phyloP scores from a whole-genome alignment of 768 basidiomycete genomes.

The Podaxis pistillaris region DNA sequence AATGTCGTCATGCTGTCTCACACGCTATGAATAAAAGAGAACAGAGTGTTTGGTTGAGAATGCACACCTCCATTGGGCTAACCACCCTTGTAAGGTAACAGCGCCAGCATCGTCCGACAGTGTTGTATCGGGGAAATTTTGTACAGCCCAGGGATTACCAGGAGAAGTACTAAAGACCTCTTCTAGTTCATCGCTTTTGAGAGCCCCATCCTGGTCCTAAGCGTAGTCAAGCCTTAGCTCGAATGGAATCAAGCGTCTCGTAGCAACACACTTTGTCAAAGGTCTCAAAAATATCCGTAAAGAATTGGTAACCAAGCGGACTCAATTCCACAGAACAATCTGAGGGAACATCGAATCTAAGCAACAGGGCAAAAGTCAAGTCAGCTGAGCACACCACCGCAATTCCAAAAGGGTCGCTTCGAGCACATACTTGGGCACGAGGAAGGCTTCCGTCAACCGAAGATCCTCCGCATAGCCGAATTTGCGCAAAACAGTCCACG shows the following conservation, averaged over 20 bases:
- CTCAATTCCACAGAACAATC: slow-evolving; percentile 96
- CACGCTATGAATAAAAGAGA: slow-evolving; percentile 4
- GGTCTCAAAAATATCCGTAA: slow-evolving; percentile 93
- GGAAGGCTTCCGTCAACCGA: slow-evolving; percentile 81
- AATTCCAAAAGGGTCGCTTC: slow-evolving; percentile 13
- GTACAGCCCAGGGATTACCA: slow-evolving; percentile 94
- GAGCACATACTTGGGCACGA: slow-evolving; percentile 77
- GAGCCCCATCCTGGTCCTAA: slow-evolving; percentile 92
- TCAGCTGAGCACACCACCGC: neutral
- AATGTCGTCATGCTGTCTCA: slow-evolving; percentile 88
- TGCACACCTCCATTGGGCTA: slow-evolving; percentile 94
- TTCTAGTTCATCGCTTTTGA: slow-evolving; percentile 79
- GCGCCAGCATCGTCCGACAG: slow-evolving; percentile 84
- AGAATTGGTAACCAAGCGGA: slow-evolving; percentile 93
- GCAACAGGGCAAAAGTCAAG: neutral
- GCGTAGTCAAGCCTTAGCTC: neutral
- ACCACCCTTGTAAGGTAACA: slow-evolving; percentile 96
- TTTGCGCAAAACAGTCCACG: slow-evolving; percentile 93
- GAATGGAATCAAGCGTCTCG: neutral
- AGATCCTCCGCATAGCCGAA: slow-evolving; percentile 98
- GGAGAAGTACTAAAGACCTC: slow-evolving; percentile 93
- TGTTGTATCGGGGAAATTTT: slow-evolving; percentile 89
- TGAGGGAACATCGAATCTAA: slow-evolving; percentile 86
- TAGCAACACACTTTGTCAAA: slow-evolving; percentile 74
- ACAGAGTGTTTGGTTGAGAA: neutral